Evolutionary conservation across 2,329 filamentous ascomycete species (phyloP), one percentile per base, ranked within the genome.

Genomic region (Ophiostoma pallidulum): DNA sequence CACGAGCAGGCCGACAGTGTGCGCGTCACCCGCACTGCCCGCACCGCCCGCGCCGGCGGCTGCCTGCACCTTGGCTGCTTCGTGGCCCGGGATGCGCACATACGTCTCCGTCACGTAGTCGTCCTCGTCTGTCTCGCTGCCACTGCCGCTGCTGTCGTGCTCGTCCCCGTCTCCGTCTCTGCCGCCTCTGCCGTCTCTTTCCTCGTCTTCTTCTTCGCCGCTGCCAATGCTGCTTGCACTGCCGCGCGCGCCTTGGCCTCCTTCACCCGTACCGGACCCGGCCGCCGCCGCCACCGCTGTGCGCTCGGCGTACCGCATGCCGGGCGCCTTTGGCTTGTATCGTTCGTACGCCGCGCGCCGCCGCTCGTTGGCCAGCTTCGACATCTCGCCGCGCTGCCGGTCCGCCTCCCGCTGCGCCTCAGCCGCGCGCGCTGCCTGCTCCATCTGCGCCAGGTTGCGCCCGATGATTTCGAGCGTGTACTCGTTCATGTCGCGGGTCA

Each of bases 81-180:
- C 52, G 45, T 56, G 51, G n/a, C 51, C 73, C 2, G 78, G 75
- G 16, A 82, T 70, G 31, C 79, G 77, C 45, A 81, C 68, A 56
- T 83, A 83, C 35, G 78, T 80, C 51, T 82, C 79, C 37, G 80
- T 73, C 24, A 83, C 68, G 64, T 80, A 83, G 45, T 82, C 77
- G 4, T 70, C 69, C 16, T 76, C 75, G 49, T 57, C 64, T 18
- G 64, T 63, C 13, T 74, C 72, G 16, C 66, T 67, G 22, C 67
- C 65, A 47, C 62, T 69, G 14, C 59, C 59, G n/a, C 70, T 64
- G 19, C 62, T 65, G 57, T 65, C 64, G 24, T 60, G 59, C 42
- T 61, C 60, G 31, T 66, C 66, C 13, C 53, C 56, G 31, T 64
- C 62, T 18, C 29, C 37, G 42, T 8, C 39, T 39, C 37, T 12